A percentile compares a stretch with the other conserved stretches of the same genome.
These are phyloP conservation scores for Limtongia smithiae DNA, from an alignment of 805 yeast genomes.

Conservation along the genomic window DNA sequence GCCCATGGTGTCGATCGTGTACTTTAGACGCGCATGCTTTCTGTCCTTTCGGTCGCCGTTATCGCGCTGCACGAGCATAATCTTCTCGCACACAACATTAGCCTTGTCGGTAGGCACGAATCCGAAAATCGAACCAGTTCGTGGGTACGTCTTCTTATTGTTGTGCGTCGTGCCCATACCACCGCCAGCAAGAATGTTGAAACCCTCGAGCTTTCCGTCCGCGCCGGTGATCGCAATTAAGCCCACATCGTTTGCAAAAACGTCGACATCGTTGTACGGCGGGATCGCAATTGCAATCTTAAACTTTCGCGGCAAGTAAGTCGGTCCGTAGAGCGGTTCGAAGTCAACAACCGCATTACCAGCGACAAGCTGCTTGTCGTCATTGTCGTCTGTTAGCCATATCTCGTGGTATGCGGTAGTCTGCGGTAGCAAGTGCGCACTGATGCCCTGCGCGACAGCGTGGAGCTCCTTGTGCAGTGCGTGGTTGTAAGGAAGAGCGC, in stretches of 20 bases:
- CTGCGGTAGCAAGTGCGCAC: conserved; percentile 79
- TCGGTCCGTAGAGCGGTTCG: conserved; percentile 85
- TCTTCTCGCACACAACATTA: conserved; percentile 77
- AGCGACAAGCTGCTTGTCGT: conserved; percentile 75
- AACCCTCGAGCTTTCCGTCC: conserved; percentile 58
- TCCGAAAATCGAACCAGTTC: conserved; percentile 87
- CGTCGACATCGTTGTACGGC: conserved; percentile 95
- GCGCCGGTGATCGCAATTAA: conserved; percentile 75
- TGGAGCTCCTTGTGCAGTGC: conserved; percentile 75
- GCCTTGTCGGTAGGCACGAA: conserved; percentile 65
- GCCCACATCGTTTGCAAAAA: conserved; percentile 93
- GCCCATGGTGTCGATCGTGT: conserved; percentile 93
- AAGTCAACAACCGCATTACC: conserved; percentile 77
- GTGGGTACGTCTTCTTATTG: conserved; percentile 93
- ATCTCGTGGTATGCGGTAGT: conserved; percentile 97
- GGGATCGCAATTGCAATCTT: conserved; percentile 93
- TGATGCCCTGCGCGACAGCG: conserved; percentile 57
- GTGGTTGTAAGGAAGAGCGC: conserved; percentile 84
- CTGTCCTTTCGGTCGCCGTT: conserved; percentile 92
- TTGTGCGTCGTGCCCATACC: conserved; percentile 99
- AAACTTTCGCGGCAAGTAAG: conserved; percentile 91
- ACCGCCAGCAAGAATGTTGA: conserved; percentile 90
- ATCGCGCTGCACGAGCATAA: conserved; percentile 92
- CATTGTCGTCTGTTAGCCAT: conserved; percentile 79
- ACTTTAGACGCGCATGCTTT: conserved; percentile 96